Evolutionary conservation across 106 monocot species (phyloP).

Genomic region (Iris macrosiphon): DNA sequence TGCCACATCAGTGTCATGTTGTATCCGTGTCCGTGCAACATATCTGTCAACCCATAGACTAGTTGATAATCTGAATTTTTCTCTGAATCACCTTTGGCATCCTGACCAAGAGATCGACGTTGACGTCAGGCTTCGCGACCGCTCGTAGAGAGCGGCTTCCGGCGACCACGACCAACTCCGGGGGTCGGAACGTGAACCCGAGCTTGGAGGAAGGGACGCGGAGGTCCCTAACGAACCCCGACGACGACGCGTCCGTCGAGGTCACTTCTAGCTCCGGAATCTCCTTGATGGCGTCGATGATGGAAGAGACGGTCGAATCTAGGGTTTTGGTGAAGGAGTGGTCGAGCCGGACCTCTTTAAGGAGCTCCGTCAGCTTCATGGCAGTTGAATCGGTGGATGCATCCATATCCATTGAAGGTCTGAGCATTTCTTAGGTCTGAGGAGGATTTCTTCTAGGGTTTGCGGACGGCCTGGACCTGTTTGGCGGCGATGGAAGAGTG

Average conservation of each 20-base stretch:
- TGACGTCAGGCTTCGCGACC: constrained; percentile 66
- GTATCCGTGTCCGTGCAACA: too few species aligned
- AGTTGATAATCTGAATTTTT: neutral
- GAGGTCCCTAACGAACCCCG: constrained; percentile 55
- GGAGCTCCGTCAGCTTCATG: constrained; percentile 54
- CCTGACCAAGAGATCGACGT: constrained; percentile 64
- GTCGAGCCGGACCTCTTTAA: constrained; percentile 52
- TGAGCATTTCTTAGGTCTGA: too few species aligned
- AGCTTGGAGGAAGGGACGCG: constrained; percentile 40
- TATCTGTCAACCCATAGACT: neutral
- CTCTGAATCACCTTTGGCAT: constrained; percentile 80
- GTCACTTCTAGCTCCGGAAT: constrained; percentile 41
- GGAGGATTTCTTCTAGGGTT: too few species aligned
- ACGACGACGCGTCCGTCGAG: constrained; percentile 26
- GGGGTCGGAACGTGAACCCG: constrained; percentile 47
- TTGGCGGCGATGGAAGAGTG: too few species aligned
- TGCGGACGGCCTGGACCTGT: too few species aligned
- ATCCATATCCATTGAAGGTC: too few species aligned
- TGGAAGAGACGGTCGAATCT: constrained; percentile 32
- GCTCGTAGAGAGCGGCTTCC: constrained; percentile 67
- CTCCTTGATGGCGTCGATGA: constrained; percentile 38
- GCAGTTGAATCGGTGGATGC: constrained; percentile 21
- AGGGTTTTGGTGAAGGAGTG: constrained; percentile 22
- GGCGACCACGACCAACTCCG: constrained; percentile 39
- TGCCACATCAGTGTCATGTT: too few species aligned